These are phyloP conservation scores for Marchantia paleacea DNA, from an alignment of 225 moss, liverwort and hornwort species.

Conservation along the genomic window DNA sequence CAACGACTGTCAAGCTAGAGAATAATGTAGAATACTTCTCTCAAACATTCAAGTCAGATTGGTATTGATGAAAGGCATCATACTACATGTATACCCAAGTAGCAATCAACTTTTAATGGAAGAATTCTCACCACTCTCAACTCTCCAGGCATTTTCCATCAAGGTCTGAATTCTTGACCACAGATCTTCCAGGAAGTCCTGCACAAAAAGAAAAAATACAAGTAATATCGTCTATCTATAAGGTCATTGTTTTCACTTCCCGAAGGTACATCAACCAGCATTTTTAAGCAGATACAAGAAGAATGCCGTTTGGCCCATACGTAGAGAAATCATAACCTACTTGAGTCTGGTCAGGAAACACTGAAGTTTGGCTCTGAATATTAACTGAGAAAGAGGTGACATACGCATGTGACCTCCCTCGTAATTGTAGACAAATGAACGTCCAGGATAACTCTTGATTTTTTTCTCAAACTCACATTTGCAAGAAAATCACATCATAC, in stretches of 20 bases:
- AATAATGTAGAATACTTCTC: no score
- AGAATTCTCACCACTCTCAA: constrained; percentile 56
- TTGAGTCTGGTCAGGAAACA: no score
- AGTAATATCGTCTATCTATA: neutral
- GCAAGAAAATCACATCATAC: neutral
- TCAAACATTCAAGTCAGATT: no score
- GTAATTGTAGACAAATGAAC: neutral
- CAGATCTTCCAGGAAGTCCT: constrained; percentile 73
- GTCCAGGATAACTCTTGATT: neutral
- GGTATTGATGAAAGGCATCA: no score
- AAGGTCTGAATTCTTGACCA: constrained; percentile 81
- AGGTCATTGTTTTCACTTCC: neutral
- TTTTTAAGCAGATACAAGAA: neutral
- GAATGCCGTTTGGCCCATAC: neutral
- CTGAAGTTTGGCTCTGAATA: no score
- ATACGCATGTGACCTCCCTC: neutral
- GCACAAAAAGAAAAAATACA: neutral
- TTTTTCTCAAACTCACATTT: neutral
- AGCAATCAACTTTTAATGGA: no score
- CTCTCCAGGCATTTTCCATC: constrained; percentile 76
- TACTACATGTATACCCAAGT: no score
- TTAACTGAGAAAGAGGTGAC: no score
- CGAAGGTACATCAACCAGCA: neutral
- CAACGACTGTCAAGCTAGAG: no score
- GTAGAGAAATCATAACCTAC: neutral